Percentiles rank a stretch among this genome's conserved stretches.
Evolutionary conservation across 108 stramenopile species (phyloP).

Genomic region (Fragilaria crotonensis): DNA sequence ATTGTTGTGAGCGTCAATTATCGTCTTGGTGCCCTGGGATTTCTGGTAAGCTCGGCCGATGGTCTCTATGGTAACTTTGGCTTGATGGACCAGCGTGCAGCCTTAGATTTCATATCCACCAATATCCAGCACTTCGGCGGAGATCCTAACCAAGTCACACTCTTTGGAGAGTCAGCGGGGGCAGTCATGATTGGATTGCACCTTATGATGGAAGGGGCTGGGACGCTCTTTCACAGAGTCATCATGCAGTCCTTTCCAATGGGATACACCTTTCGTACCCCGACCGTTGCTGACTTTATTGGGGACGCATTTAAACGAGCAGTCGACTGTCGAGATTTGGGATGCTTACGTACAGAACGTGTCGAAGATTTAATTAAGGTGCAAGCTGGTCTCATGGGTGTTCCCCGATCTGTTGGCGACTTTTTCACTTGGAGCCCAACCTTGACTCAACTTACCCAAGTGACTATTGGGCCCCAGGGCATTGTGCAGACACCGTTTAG

Average conservation of each 20-base stretch:
- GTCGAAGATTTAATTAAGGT: slow-evolving; percentile 74
- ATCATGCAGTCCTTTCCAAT: slow-evolving; percentile 73
- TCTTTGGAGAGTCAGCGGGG: slow-evolving; percentile 84
- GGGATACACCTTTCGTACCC: slow-evolving; percentile 64
- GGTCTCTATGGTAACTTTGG: slow-evolving; percentile 59
- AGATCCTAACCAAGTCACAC: slow-evolving; percentile 65
- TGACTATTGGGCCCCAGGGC: background rate
- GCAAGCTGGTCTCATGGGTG: slow-evolving; percentile 69
- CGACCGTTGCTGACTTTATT: slow-evolving; percentile 77
- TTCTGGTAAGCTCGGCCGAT: slow-evolving; percentile 41
- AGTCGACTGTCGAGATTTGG: slow-evolving; percentile 72
- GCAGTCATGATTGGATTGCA: slow-evolving; percentile 79
- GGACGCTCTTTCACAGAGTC: slow-evolving; percentile 48
- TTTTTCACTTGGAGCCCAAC: slow-evolving; percentile 78
- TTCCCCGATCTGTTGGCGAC: slow-evolving; percentile 56
- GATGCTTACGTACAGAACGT: slow-evolving; percentile 60
- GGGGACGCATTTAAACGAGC: slow-evolving; percentile 63
- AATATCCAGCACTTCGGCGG: slow-evolving; percentile 84
- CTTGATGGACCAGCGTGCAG: slow-evolving; percentile 67
- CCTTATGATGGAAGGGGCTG: slow-evolving; percentile 58
- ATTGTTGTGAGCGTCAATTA: slow-evolving; percentile 71
- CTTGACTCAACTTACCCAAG: background rate
- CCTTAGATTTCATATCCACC: slow-evolving; percentile 68
- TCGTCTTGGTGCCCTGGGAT: slow-evolving; percentile 62
- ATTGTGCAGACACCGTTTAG: no score